phyloP scores from a whole-genome alignment of 768 basidiomycete genomes.

The Mycena belliarum region DNA sequence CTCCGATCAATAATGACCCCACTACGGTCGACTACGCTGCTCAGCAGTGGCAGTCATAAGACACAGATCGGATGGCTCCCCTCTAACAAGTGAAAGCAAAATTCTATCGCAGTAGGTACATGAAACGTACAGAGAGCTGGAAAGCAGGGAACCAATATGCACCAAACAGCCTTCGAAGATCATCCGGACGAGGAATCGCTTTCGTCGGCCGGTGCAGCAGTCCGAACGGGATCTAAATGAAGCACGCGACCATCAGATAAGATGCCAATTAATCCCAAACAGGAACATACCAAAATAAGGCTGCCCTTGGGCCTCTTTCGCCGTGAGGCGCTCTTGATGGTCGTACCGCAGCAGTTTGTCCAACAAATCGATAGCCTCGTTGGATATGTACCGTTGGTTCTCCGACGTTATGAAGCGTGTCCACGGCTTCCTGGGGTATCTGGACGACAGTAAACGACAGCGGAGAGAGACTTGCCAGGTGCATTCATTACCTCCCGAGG shows the following conservation, averaged over 20 bases:
- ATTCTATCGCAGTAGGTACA: constrained; percentile 37
- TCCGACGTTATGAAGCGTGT: constrained; percentile 92
- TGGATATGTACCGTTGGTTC: constrained; percentile 94
- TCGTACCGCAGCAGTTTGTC: constrained; percentile 96
- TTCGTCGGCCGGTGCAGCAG: constrained; percentile 55
- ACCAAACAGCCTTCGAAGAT: constrained; percentile 21
- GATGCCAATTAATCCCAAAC: constrained; percentile 8
- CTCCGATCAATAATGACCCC: background rate
- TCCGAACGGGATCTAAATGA: constrained; percentile 68
- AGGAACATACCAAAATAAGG: constrained; percentile 79
- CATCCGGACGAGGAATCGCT: constrained; percentile 60
- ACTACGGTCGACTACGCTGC: background rate
- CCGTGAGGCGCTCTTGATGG: constrained; percentile 95
- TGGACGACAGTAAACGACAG: constrained; percentile 30
- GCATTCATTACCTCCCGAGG: constrained; percentile 64
- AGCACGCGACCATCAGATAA: constrained; percentile 18
- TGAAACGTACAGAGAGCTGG: constrained; percentile 32
- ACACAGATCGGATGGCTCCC: background rate
- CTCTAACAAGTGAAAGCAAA: constrained; percentile 21
- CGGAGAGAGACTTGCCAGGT: constrained; percentile 1
- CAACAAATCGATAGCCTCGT: constrained; percentile 94
- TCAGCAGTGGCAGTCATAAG: constrained; percentile 4
- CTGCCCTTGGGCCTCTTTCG: constrained; percentile 88
- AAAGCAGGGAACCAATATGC: constrained; percentile 25
- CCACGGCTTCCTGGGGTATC: constrained; percentile 95